Base-by-base conservation (phyloP, 176 grass and related monocot genomes). In the Oryza meridionalis region DNA sequence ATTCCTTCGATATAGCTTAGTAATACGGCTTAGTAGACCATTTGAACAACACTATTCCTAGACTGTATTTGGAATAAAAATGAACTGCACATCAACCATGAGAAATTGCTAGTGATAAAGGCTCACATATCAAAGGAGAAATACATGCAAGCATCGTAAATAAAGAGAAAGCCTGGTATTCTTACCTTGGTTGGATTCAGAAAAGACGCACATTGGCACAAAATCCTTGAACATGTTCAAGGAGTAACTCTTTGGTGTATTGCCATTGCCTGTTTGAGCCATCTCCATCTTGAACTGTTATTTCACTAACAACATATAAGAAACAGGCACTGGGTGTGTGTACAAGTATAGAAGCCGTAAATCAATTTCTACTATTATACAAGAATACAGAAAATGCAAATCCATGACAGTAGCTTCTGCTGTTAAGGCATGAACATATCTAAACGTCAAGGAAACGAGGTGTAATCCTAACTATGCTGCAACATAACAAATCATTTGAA, bases 261-360 rank as follows among this genome's bases (percentile, higher is more conserved):
- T 88, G 15, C 85, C 92, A 76, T 86, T 90, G 53, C 88, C 81
- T 15, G 66, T 67, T 79, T 97, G 89, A 79, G 89, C 86, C 94
- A 97, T 92, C 88, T 97, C 94, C 94, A 97, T 92, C 88, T 97
- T 97, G 83, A 97, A 94, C 91, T 94, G 91, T 70, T 63, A 79
- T 67, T 74, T 42, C 62, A 69, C 77, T 63, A 84, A 71, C 21
- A 87, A 2, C 7, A 35, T 75, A 29, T 88, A 68, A 88, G 81
- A 84, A 84, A 75, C 19, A 80, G 24, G 25, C 47, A 78, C 17
- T 59, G n/a, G 58, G 58, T 31, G 51, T 62, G 64, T 66, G 33
- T 65, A 15, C 22, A 45, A 1, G 53, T 25, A 67, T n/a, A 29
- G 9, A 80, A 76, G 76, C 73, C 19, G 50, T 62, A 7, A 67